Conservation (phyloP, 164 flowering plant genomes). For the Vitis riparia region DNA sequence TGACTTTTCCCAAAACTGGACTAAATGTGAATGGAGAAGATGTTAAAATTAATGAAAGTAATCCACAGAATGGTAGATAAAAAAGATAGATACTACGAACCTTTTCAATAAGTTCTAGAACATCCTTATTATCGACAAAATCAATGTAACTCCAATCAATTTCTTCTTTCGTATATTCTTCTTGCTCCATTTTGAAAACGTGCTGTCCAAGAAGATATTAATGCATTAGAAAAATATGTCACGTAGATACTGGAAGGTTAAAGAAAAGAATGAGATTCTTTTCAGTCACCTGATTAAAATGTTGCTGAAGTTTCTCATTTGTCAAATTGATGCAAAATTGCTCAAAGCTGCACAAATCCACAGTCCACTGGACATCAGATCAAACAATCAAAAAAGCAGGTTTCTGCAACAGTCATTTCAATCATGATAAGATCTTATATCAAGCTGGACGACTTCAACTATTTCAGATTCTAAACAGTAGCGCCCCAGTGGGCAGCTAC, state of each 20-base stretch:
- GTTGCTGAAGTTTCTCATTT: constrained; percentile 99
- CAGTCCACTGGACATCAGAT: background rate
- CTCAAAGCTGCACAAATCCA: constrained; percentile 74
- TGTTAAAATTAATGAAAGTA: background rate
- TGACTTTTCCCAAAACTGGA: background rate
- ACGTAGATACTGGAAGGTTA: background rate
- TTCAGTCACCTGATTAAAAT: constrained; percentile 93
- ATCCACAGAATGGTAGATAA: background rate
- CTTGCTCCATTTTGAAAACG: constrained; percentile 99
- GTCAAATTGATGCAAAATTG: constrained; percentile 99
- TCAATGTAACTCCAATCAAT: constrained; percentile 99
- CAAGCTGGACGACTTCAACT: background rate
- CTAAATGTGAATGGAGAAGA: background rate
- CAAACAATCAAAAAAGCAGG: background rate
- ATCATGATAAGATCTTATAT: background rate
- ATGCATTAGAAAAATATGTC: constrained; percentile 1
- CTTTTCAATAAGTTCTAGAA: constrained; percentile 97
- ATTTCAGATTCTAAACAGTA: background rate
- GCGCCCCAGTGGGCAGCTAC: background rate
- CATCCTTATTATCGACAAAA: constrained; percentile 93
- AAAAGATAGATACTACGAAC: constrained; percentile 30
- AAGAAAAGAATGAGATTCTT: background rate
- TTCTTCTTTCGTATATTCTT: constrained; percentile 95
- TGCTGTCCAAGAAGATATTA: constrained; percentile 53
- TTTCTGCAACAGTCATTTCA: constrained; percentile 5